Percentiles rank a stretch among this genome's conserved stretches.
Evolutionary conservation across 2,329 filamentous ascomycete species (phyloP).

Genomic region (Helotiales sp.): DNA sequence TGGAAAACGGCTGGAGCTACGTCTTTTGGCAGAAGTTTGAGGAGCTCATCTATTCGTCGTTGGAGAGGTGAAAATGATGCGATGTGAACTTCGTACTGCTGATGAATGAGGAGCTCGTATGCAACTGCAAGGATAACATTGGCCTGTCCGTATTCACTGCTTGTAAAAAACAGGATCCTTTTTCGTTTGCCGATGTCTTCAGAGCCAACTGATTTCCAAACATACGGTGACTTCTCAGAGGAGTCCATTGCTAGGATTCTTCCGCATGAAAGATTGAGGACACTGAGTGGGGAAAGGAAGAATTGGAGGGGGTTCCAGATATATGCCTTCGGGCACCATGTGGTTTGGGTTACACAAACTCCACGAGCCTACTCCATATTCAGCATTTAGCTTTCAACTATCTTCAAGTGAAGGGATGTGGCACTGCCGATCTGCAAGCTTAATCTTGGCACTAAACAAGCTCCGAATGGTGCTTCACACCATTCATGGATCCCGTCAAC

Average conservation of each 20-base stretch:
- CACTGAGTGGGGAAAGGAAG: too few relatives aligned
- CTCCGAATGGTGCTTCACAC: neutral
- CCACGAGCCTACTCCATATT: neutral
- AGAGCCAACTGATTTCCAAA: neutral
- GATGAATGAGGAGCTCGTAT: slow-evolving; percentile 47
- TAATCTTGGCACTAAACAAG: neutral
- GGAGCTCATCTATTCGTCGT: slow-evolving; percentile 39
- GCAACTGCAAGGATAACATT: slow-evolving; percentile 52
- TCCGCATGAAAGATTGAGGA: neutral
- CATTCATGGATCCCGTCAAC: neutral
- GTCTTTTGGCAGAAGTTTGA: slow-evolving; percentile 27
- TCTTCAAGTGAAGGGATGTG: neutral
- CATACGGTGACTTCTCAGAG: neutral
- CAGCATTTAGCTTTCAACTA: neutral
- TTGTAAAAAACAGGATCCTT: slow-evolving; percentile 49
- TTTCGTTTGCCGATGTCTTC: slow-evolving; percentile 13
- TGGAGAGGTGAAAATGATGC: slow-evolving; percentile 49
- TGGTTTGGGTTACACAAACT: neutral
- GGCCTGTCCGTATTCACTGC: slow-evolving; percentile 52
- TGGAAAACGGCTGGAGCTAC: slow-evolving; percentile 41
- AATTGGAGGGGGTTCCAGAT: neutral
- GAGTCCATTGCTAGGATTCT: neutral
- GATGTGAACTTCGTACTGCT: slow-evolving; percentile 50
- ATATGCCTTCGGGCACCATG: neutral
- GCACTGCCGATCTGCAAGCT: slow-evolving; percentile 4